Evolutionary conservation across 768 basidiomycete genomes (phyloP).

Genomic region (Russula ochroleuca): DNA sequence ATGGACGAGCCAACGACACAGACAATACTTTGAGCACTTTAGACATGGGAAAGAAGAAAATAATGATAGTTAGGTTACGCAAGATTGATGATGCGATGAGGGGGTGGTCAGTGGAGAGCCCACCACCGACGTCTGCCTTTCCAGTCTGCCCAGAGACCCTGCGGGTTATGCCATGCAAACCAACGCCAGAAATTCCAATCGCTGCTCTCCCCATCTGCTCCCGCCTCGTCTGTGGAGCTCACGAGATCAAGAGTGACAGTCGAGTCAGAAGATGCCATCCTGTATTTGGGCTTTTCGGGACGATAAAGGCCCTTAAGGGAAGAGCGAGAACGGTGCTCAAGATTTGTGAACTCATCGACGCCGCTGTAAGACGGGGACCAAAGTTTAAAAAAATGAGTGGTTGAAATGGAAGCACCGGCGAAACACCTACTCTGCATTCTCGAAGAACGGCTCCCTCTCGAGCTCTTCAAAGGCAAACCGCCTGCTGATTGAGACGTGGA

Average conservation of each 20-base stretch:
- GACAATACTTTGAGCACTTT: slow-evolving; percentile 3
- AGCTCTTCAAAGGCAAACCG: slow-evolving; percentile 26
- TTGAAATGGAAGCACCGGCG: neutral
- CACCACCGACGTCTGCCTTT: slow-evolving; percentile 23
- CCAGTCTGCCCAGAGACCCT: slow-evolving; percentile 27
- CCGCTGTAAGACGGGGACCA: slow-evolving; percentile 10
- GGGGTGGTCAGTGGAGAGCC: slow-evolving; percentile 11
- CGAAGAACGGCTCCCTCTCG: slow-evolving; percentile 23
- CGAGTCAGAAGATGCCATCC: slow-evolving; percentile 8
- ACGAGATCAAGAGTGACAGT: slow-evolving; percentile 22
- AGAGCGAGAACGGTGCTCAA: slow-evolving; percentile 22
- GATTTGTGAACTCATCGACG: slow-evolving; percentile 22
- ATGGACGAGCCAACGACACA: neutral
- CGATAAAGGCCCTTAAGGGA: slow-evolving; percentile 21
- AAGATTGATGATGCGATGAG: neutral
- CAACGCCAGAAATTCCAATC: slow-evolving; percentile 25
- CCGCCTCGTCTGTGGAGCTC: slow-evolving; percentile 19
- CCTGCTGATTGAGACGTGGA: slow-evolving; percentile 21
- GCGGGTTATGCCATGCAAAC: slow-evolving; percentile 28
- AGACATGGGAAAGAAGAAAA: slow-evolving; percentile 1
- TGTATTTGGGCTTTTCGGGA: slow-evolving; percentile 26
- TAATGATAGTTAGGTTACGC: slow-evolving; percentile 18
- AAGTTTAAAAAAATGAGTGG: neutral
- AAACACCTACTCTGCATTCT: slow-evolving; percentile 23
- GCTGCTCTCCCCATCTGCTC: neutral